Evolutionary conservation across 441 rosid genomes (phyloP), one percentile per base, ranked within the genome.

Genomic region (Erodium moschatum): DNA sequence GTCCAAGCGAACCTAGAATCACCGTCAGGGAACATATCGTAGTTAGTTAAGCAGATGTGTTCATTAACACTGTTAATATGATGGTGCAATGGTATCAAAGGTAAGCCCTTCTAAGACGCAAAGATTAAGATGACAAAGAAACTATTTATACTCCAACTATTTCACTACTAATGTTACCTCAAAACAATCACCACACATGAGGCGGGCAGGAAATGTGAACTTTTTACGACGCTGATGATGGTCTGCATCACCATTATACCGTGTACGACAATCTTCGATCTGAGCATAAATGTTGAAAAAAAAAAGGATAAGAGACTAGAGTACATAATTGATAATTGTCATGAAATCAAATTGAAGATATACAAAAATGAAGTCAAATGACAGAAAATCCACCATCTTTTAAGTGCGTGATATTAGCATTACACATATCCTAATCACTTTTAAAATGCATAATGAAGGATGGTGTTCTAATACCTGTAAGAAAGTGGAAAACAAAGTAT

Each of bases 181-280:
- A 79, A 71, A 94, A 83, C 99, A 94, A 79, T 91, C 97, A 20
- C 94, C 99, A 15, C 99, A 94, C 50, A 89, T 67, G 64, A 94
- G 91, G 50, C 92, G 96, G 15, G 97, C 97, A 4, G 96, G 99
- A 76, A 94, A 94, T 69, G 88, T 81, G 84, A 87, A 89, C 85
- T 90, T 94, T 74, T 83, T 91, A 64, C 92, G 96, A 29, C 89
- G 90, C 65, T 94, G 96, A 79, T 89, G 89, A 76, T 88, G 97
- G 75, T 91, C 96, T 58, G 97, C 97, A 68, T 91, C 96, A 64
- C 97, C 97, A 81, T 91, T 91, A 73, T 94, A 94, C 67, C 96
- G 94, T 2, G 90, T 89, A 8, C 96, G 91, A 50, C 97, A 91
- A 77, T 94, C 99, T 85, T 94, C 98, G 78, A 94, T 94, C 99